Percentiles rank a stretch among this genome's conserved stretches.
These are phyloP conservation scores for Sarocladiaceae sp. DNA, from an alignment of 2,329 filamentous ascomycete species.

Conservation along the genomic window DNA sequence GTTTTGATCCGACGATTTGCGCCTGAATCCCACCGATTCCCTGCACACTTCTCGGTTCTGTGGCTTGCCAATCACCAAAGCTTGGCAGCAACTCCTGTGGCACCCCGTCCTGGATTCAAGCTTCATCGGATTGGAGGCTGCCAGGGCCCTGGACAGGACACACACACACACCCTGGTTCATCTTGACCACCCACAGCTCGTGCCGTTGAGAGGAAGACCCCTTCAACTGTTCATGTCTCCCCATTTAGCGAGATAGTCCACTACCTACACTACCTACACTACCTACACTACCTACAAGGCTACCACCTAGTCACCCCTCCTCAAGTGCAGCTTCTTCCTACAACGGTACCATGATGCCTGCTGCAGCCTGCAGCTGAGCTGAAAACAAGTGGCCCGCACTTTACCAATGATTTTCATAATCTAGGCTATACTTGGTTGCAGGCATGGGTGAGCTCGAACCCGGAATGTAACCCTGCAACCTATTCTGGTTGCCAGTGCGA, in stretches of 20 bases:
- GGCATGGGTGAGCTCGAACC: neutral
- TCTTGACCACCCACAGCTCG: too few species aligned
- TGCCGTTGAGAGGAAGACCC: too few species aligned
- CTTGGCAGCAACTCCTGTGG: neutral
- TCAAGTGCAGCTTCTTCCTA: too few species aligned
- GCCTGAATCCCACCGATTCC: neutral
- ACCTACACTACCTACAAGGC: too few species aligned
- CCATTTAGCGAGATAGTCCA: too few species aligned
- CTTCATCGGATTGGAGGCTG: neutral
- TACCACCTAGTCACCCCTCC: too few species aligned
- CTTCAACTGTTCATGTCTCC: too few species aligned
- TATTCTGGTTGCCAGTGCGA: slow-evolving; percentile 1
- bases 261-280: too few species aligned
- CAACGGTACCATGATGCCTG: neutral
- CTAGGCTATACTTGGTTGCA: neutral
- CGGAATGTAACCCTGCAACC: slow-evolving; percentile 1
- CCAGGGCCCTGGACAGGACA: too few species aligned
- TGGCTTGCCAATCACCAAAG: neutral
- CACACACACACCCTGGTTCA: neutral
- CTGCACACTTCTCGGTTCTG: neutral
- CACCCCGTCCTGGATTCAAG: neutral
- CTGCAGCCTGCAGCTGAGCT: neutral
- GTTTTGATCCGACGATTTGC: too few species aligned
- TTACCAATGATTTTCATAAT: neutral
- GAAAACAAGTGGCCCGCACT: neutral